Evolutionary conservation across 208 protist species (phyloP).

Genomic region (Acanthamoeba royreba): DNA sequence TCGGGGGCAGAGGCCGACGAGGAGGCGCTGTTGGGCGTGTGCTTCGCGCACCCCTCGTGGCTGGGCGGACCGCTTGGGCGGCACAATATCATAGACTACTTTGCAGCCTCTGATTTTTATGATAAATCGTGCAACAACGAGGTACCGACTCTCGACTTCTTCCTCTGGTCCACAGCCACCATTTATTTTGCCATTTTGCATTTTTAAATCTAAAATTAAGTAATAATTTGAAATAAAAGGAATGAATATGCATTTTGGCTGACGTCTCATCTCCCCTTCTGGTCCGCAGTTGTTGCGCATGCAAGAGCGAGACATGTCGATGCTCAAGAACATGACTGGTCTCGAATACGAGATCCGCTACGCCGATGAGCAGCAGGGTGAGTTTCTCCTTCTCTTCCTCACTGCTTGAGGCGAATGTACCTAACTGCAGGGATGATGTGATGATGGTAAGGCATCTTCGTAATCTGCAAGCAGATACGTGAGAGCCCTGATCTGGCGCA

Average conservation of each 20-base stretch:
- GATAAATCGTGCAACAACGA: constrained; percentile 40
- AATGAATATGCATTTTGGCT: no score
- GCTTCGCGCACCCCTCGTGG: background rate
- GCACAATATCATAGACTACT: constrained; percentile 30
- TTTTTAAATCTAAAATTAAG: no score
- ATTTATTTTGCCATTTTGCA: no score
- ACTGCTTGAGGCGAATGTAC: no score
- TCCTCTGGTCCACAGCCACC: background rate
- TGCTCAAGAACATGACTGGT: background rate
- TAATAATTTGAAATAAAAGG: no score
- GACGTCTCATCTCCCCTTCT: no score
- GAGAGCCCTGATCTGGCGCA: background rate
- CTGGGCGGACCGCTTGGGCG: background rate
- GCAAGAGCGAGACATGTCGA: constrained; percentile 29
- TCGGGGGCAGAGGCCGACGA: background rate
- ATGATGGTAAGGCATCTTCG: background rate
- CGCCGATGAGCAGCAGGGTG: background rate
- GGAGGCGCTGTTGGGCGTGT: background rate
- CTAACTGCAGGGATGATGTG: no score
- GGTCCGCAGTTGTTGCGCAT: background rate
- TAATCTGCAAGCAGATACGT: constrained; percentile 8
- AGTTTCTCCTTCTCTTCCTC: no score
- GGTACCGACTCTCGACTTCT: background rate
- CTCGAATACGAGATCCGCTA: constrained; percentile 19
- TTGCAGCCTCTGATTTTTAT: background rate